Base-by-base conservation (phyloP, 2,329 filamentous ascomycete species). In the Elsinoe batatas region DNA sequence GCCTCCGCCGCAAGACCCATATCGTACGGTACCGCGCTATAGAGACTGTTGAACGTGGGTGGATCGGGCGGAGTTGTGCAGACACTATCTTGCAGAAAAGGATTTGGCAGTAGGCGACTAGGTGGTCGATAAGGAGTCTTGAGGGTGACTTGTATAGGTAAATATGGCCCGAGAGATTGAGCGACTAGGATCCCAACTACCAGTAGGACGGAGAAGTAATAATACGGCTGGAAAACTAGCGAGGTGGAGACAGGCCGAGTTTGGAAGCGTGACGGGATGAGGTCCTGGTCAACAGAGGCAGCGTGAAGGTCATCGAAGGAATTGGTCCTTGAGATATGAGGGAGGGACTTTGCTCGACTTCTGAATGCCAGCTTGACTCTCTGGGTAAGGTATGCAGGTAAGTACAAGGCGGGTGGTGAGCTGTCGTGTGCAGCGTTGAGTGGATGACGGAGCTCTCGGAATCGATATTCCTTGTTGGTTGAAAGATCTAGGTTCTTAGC, bases 1-100 rank as follows among this genome's bases (percentile, higher is more conserved):
- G 90, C 88, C 72, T 91, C 87, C 60, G 83, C 79, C 61, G 79
- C 70, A 58, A 84, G 68, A 56, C 69, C 69, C 75, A 77, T 77
- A 66, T 72, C 75, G 67, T 69, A 69, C 51, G 64, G 61, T 40
- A 47, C 54, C 7, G 49, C 47, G 46, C 57, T 46, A 54, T 57
- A 59, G 33, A 61, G 56, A n/a, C 56, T 59, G 20, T 53, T 55
- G 42, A 54, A 46, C n/a, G 26, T 44, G n/a, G 53, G 56, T 18
- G 59, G 63, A 30, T 50, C 26, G 22, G 60, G 58, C n/a, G 64
- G 64, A 26, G 61, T 63, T 32, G 64, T 60, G 56, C 67, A 69
- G 58, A 69, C 68, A 38, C 69, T 60, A 36, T 66, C 64, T 55
- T 66, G 65, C 10, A 69, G 57, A 50, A 69, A 69, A 12, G 67